A percentile compares a stretch with the other conserved stretches of the same genome.
These are phyloP conservation scores for Sugiyamaella castrensis DNA, from an alignment of 1,139 yeast species.

Conservation along the genomic window DNA sequence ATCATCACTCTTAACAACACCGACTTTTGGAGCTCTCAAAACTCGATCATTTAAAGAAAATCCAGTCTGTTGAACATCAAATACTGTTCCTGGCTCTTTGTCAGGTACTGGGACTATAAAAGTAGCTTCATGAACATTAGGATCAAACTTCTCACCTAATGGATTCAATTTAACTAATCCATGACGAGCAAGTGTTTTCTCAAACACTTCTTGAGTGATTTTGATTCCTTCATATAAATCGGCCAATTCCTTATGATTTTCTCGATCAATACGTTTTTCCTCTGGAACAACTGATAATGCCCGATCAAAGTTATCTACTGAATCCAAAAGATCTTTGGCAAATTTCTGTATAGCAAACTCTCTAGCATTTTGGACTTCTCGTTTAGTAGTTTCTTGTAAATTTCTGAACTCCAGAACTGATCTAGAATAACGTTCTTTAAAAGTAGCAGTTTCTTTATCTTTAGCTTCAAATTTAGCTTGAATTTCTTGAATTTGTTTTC, in stretches of 20 bases:
- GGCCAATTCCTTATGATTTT: constrained; percentile 53
- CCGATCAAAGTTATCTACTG: constrained; percentile 86
- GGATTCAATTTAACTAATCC: constrained; percentile 84
- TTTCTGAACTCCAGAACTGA: constrained; percentile 92
- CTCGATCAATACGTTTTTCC: constrained; percentile 44
- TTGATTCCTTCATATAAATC: constrained; percentile 85
- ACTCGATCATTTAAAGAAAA: constrained; percentile 84
- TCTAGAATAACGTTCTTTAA: constrained; percentile 79
- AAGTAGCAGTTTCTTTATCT: constrained; percentile 76
- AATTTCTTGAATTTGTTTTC: constrained; percentile 35
- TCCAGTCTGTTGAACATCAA: constrained; percentile 91
- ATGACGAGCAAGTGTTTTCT: constrained; percentile 75
- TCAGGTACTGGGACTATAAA: constrained; percentile 86
- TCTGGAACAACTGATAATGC: constrained; percentile 73
- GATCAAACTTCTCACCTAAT: constrained; percentile 80
- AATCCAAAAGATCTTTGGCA: constrained; percentile 85
- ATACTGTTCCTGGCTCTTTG: constrained; percentile 89
- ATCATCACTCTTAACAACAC: constrained; percentile 64
- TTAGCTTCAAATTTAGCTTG: constrained; percentile 58
- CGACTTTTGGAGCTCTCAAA: constrained; percentile 94
- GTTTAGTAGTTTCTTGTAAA: constrained; percentile 84
- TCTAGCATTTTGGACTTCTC: constrained; percentile 81
- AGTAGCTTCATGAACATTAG: constrained; percentile 90
- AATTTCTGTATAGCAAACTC: constrained; percentile 92
- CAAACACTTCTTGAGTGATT: constrained; percentile 86